phyloP scores from a whole-genome alignment of 1,284 basidiomycete genomes.

The Irpex sp. region DNA sequence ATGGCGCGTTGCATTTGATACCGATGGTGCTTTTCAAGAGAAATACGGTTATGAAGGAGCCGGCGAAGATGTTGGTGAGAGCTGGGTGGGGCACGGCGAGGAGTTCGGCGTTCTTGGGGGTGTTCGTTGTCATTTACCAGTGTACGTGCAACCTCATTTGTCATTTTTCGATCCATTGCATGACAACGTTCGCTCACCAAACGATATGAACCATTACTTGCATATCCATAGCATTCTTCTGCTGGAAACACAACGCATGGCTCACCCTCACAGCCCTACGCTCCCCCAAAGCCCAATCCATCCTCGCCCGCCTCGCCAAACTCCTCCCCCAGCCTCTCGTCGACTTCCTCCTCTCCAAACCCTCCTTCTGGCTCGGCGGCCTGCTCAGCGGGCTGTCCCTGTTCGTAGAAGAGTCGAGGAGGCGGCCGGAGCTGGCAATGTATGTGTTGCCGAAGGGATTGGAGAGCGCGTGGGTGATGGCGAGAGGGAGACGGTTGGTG shows the following conservation, averaged over 20 bases:
- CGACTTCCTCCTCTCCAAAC: constrained; percentile 61
- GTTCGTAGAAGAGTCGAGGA: constrained; percentile 82
- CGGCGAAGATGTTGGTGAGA: constrained; percentile 58
- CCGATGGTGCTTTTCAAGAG: constrained; percentile 81
- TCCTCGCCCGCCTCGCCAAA: constrained; percentile 19
- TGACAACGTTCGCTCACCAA: not conserved
- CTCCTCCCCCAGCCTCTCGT: constrained; percentile 45
- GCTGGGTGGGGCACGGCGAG: constrained; percentile 75
- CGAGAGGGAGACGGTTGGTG: constrained; percentile 74
- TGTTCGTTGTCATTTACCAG: constrained; percentile 87
- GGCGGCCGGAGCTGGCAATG: constrained; percentile 87
- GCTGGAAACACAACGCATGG: constrained; percentile 66
- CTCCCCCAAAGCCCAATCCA: constrained; percentile 11
- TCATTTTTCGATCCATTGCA: not conserved
- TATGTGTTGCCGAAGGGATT: constrained; percentile 92
- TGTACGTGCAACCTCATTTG: constrained; percentile 38
- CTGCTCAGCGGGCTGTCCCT: constrained; percentile 76
- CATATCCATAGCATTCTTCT: constrained; percentile 58
- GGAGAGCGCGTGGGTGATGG: constrained; percentile 84
- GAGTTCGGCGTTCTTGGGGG: constrained; percentile 86
- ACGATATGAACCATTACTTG: not conserved
- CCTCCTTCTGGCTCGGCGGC: constrained; percentile 76
- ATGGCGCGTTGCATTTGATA: constrained; percentile 88
- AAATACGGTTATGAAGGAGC: constrained; percentile 56
- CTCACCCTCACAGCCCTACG: constrained; percentile 37